These are phyloP conservation scores for Themeda triandra DNA, from an alignment of 176 grass and related monocot genomes.

Conservation along the genomic window DNA sequence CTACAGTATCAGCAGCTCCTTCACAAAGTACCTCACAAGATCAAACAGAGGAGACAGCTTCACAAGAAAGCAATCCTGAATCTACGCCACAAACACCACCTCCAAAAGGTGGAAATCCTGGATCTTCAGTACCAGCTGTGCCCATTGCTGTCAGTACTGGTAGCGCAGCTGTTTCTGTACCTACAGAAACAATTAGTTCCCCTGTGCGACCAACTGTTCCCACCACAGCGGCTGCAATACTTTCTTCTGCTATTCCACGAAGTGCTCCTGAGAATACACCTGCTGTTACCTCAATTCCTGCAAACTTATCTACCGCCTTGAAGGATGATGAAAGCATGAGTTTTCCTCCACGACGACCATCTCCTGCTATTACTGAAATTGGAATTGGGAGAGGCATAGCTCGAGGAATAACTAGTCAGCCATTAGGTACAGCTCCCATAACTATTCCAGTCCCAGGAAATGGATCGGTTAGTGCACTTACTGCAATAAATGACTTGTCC, in stretches of 20 bases:
- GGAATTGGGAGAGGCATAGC: constrained; percentile 56
- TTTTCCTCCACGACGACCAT: constrained; percentile 62
- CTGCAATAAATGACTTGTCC: constrained; percentile 49
- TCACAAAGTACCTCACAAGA: constrained; percentile 62
- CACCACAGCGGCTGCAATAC: constrained; percentile 42
- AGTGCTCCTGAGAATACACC: constrained; percentile 54
- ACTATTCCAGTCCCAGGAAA: constrained; percentile 51
- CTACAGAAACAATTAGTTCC: constrained; percentile 43
- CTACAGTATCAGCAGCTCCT: constrained; percentile 45
- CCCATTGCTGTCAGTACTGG: constrained; percentile 42
- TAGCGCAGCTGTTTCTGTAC: constrained; percentile 27
- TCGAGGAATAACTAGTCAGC: constrained; percentile 60
- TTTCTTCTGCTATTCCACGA: constrained; percentile 53
- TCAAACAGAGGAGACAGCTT: constrained; percentile 56
- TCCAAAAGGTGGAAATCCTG: constrained; percentile 59
- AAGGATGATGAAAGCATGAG: constrained; percentile 86
- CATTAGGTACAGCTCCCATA: constrained; percentile 48
- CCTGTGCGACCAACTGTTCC: constrained; percentile 48
- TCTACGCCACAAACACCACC: constrained; percentile 57
- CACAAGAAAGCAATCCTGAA: constrained; percentile 70
- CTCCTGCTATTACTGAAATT: constrained; percentile 70
- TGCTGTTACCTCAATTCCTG: constrained; percentile 44
- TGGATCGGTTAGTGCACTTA: constrained; percentile 50
- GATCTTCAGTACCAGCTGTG: constrained; percentile 36
- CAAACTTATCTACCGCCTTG: constrained; percentile 44